Conservation (phyloP, 108 stramenopile genomes). For the Parietichytrium sp. region DNA sequence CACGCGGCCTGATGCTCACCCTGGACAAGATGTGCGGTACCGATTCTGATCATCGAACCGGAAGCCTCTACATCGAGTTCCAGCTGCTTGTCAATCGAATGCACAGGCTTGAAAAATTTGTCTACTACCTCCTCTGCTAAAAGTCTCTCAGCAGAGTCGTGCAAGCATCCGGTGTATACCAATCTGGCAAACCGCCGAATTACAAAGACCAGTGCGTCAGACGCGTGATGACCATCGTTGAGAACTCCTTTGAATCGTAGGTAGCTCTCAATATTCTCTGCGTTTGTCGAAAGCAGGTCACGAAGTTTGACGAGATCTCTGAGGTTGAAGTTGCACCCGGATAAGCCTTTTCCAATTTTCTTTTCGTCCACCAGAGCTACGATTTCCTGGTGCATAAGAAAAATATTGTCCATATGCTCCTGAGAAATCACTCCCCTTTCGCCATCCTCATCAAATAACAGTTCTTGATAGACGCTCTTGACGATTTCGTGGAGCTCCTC, state of each 20-base stretch:
- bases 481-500: background rate
- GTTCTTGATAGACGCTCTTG: background rate
- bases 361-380: background rate
- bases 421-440: too few relatives aligned
- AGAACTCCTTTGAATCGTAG: background rate
- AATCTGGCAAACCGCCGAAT: conserved; percentile 32
- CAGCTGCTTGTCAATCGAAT: background rate
- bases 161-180: conserved; percentile 38
- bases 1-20: background rate
- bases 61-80: background rate
- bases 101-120: background rate
- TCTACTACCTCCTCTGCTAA: background rate
- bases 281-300: conserved; percentile 11
- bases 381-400: background rate
- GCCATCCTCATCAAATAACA: background rate
- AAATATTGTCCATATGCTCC: background rate
- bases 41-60: background rate
- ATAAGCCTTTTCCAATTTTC: conserved; percentile 31
- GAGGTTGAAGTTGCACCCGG: conserved; percentile 31
- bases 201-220: background rate
- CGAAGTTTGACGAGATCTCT: conserved; percentile 43
- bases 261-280: background rate
- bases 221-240: background rate
- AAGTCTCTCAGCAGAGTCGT: conserved; percentile 12
- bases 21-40: conserved; percentile 16